These are phyloP conservation scores for Xylariaceae sp. DNA, from an alignment of 2,329 filamentous ascomycete genomes.

Conservation along the genomic window DNA sequence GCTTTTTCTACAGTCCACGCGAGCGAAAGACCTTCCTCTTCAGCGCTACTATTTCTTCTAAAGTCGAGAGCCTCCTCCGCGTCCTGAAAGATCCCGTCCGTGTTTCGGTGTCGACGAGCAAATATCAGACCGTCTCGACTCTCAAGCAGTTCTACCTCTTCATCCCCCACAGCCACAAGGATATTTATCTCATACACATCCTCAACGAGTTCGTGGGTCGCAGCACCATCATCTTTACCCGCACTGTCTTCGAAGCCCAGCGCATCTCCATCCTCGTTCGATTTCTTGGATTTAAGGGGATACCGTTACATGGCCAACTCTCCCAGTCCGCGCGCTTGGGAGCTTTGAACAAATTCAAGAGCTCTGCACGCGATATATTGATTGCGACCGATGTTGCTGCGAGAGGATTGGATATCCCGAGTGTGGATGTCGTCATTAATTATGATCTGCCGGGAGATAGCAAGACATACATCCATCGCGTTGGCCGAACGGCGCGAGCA, in stretches of 20 bases:
- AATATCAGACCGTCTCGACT: constrained; percentile 88
- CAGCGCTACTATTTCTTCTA: constrained; percentile 89
- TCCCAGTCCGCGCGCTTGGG: constrained; percentile 83
- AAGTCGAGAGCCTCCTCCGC: constrained; percentile 82
- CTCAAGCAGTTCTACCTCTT: constrained; percentile 84
- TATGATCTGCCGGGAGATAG: constrained; percentile 37
- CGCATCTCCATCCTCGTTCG: constrained; percentile 79
- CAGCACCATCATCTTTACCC: constrained; percentile 82
- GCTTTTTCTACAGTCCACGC: no score
- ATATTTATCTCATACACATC: constrained; percentile 82
- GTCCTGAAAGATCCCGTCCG: constrained; percentile 81
- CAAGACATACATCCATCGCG: constrained; percentile 88
- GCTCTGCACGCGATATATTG: constrained; percentile 76
- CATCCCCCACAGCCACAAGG: constrained; percentile 81
- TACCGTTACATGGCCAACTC: constrained; percentile 85
- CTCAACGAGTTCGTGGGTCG: constrained; percentile 85
- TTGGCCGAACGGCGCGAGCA: constrained; percentile 82
- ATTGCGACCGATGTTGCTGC: constrained; percentile 90
- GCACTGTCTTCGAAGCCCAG: constrained; percentile 89
- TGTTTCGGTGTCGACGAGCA: constrained; percentile 75
- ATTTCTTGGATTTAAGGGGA: constrained; percentile 80
- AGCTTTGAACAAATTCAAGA: constrained; percentile 84
- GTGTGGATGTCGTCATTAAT: constrained; percentile 85
- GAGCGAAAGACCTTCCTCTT: constrained; percentile 83
- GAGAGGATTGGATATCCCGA: constrained; percentile 86